A percentile compares a stretch with the other conserved stretches of the same genome.
Evolutionary conservation across 116 monocot species (phyloP).

Genomic region (Iris pallida): DNA sequence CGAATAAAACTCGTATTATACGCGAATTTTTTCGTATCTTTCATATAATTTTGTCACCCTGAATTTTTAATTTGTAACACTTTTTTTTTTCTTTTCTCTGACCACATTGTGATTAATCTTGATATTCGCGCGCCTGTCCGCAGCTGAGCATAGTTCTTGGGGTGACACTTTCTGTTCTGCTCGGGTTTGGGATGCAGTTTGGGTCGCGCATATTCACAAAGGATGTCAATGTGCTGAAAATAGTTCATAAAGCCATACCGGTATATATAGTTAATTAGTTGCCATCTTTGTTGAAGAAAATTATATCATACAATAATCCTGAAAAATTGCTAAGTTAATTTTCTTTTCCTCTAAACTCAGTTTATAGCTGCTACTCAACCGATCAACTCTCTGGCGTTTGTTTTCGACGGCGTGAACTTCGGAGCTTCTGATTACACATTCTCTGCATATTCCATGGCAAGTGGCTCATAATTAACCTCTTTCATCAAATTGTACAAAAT

Average conservation of each 20-base stretch:
- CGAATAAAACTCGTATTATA: no score
- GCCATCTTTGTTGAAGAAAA: no score
- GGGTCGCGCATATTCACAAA: slow-evolving; percentile 83
- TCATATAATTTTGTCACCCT: no score
- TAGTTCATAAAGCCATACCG: slow-evolving; percentile 67
- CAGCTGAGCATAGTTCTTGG: slow-evolving; percentile 86
- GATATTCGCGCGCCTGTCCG: no score
- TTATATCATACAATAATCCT: no score
- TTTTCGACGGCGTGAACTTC: slow-evolving; percentile 66
- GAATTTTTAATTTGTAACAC: not conserved
- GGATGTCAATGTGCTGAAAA: slow-evolving; percentile 45
- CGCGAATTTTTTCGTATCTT: no score
- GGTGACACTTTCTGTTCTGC: slow-evolving; percentile 43
- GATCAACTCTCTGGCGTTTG: slow-evolving; percentile 55
- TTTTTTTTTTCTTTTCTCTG: not conserved
- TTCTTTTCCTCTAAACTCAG: slow-evolving; percentile 2
- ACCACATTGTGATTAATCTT: not conserved
- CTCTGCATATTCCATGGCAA: slow-evolving; percentile 65
- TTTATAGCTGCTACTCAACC: slow-evolving; percentile 61
- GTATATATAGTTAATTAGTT: slow-evolving; percentile 24
- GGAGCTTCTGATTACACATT: slow-evolving; percentile 63
- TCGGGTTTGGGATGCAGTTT: slow-evolving; percentile 66
- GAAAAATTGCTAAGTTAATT: no score
- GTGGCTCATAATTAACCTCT: not conserved
- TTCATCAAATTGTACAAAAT: not conserved